Conservation (phyloP, 768 basidiomycete species). For the Porpolomopsis calyptriformis region DNA sequence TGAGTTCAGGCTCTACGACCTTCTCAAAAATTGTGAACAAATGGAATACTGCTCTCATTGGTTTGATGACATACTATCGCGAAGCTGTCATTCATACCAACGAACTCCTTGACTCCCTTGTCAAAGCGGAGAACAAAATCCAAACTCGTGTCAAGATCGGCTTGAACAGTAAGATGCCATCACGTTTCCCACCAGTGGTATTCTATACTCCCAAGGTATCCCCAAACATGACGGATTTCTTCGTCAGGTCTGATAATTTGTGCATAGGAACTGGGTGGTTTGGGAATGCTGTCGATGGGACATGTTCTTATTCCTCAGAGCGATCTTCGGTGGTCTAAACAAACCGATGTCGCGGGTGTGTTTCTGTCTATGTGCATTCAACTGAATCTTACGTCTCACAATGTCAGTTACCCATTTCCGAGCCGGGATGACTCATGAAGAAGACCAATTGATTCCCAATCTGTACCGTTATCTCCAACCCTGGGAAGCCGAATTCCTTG, state of each 20-base stretch:
- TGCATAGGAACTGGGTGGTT: slow-evolving; percentile 79
- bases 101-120: slow-evolving; percentile 88
- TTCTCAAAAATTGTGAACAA: slow-evolving; percentile 99
- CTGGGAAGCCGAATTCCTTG: slow-evolving; percentile 96
- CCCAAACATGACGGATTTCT: background rate
- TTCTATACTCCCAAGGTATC: slow-evolving; percentile 88
- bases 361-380: background rate
- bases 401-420: slow-evolving; percentile 89
- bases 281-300: slow-evolving; percentile 99
- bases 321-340: slow-evolving; percentile 95
- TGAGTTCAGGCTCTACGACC: slow-evolving; percentile 97
- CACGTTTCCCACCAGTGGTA: slow-evolving; percentile 92
- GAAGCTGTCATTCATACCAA: slow-evolving; percentile 97
- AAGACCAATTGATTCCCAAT: slow-evolving; percentile 93
- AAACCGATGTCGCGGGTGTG: slow-evolving; percentile 86
- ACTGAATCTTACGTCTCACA: slow-evolving; percentile 4
- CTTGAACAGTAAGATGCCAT: slow-evolving; percentile 99
- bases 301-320: slow-evolving; percentile 98
- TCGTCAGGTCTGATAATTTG: slow-evolving; percentile 2
- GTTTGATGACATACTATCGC: slow-evolving; percentile 95
- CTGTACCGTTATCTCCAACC: slow-evolving; percentile 94
- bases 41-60: slow-evolving; percentile 94
- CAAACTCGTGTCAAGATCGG: slow-evolving; percentile 99
- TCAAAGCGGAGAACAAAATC: slow-evolving; percentile 99
- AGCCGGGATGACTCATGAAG: slow-evolving; percentile 95